Evolutionary conservation across 768 basidiomycete species (phyloP).

Genomic region (Amanita pallidorosea): DNA sequence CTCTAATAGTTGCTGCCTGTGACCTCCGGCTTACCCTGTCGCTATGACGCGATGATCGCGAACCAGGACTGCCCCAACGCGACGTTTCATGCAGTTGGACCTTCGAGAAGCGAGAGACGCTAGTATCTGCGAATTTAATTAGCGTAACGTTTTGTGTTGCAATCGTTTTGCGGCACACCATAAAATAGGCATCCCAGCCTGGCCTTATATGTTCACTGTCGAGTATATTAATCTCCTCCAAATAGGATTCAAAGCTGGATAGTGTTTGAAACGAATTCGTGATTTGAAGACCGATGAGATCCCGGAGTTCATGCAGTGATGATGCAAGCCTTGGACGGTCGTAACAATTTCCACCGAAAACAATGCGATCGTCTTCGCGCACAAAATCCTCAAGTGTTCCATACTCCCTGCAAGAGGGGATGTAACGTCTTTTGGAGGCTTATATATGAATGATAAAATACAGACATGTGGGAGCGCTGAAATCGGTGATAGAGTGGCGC

Average conservation of each 20-base stretch:
- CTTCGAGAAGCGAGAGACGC: conserved; percentile 83
- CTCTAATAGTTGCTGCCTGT: not conserved
- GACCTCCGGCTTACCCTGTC: conserved; percentile 46
- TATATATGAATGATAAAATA: conserved; percentile 3
- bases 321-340: conserved; percentile 7
- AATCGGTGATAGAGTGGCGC: conserved; percentile 72
- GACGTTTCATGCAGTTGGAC: conserved; percentile 95
- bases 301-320: conserved; percentile 25
- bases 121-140: conserved; percentile 44
- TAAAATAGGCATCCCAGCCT: conserved; percentile 94
- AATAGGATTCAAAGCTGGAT: conserved; percentile 43
- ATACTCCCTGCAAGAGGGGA: not conserved
- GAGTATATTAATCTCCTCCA: conserved; percentile 60
- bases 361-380: conserved; percentile 51
- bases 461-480: conserved; percentile 42
- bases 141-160: not conserved
- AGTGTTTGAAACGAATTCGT: conserved; percentile 52
- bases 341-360: conserved; percentile 39
- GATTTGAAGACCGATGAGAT: conserved; percentile 50
- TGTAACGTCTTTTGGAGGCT: not conserved
- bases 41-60: conserved; percentile 71
- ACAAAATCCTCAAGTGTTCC: conserved; percentile 65
- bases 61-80: conserved; percentile 91
- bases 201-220: conserved; percentile 74
- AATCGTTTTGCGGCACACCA: conserved; percentile 39